Evolutionary conservation across 805 yeast species (phyloP).

Genomic region (Candida oleophila): DNA sequence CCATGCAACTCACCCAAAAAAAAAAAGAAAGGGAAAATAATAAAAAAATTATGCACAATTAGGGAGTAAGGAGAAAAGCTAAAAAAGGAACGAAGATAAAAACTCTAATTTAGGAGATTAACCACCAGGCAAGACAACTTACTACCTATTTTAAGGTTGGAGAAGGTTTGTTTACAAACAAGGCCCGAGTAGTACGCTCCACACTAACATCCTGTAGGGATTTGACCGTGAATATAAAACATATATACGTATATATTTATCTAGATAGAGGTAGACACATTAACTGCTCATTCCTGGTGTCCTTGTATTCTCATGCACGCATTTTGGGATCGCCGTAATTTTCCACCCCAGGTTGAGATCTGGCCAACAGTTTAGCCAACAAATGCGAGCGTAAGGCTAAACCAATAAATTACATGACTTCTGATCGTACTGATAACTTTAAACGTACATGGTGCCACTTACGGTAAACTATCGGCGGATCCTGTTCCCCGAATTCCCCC

Average conservation of each 20-base stretch:
- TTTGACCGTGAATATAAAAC: no score
- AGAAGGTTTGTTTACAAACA: no score
- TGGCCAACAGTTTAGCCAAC: constrained; percentile 1
- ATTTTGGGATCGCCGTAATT: neutral
- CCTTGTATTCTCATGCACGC: no score
- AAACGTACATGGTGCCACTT: neutral
- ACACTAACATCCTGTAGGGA: no score
- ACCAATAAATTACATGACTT: neutral
- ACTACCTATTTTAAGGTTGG: no score
- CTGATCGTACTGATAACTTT: neutral
- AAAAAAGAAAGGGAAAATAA: neutral
- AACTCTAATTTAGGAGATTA: neutral
- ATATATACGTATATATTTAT: no score
- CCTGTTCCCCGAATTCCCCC: neutral
- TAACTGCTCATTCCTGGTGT: no score
- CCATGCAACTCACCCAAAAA: neutral
- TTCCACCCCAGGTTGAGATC: neutral
- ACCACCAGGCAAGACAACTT: neutral
- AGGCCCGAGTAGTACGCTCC: no score
- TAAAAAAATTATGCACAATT: no score
- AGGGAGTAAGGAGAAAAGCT: neutral
- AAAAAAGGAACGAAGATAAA: neutral
- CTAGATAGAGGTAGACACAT: no score
- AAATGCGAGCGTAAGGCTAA: neutral
- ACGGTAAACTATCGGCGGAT: neutral